These are phyloP conservation scores for Cystobasidium tubakii DNA, from an alignment of 768 basidiomycete species.

Conservation along the genomic window DNA sequence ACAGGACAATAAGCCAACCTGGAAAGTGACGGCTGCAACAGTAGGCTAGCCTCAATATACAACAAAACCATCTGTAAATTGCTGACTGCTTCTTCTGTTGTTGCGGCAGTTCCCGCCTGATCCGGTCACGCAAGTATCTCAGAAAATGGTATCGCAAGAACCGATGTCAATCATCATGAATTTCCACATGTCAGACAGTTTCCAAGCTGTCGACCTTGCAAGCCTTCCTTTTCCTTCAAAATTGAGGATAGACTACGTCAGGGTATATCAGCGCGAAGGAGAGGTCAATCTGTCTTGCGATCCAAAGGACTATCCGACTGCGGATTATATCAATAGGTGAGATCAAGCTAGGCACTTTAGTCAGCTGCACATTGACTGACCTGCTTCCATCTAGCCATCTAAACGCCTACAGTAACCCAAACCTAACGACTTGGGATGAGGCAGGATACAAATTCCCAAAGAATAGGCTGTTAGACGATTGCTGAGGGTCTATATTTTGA, in stretches of 20 bases:
- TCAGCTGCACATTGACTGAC: no score
- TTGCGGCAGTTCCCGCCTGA: constrained; percentile 58
- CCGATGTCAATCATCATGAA: constrained; percentile 52
- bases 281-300: constrained; percentile 56
- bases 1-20: constrained; percentile 60
- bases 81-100: neutral
- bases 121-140: constrained; percentile 56
- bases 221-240: constrained; percentile 65
- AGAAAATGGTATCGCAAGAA: constrained; percentile 73
- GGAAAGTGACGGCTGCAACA: constrained; percentile 63
- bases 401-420: constrained; percentile 71
- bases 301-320: constrained; percentile 55
- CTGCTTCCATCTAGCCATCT: constrained; percentile 54
- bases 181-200: constrained; percentile 38
- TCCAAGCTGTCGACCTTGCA: constrained; percentile 55
- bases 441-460: constrained; percentile 38
- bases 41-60: no score
- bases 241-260: constrained; percentile 79
- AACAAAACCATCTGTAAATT: no score
- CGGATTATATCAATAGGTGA: constrained; percentile 61
- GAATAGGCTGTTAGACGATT: constrained; percentile 38
- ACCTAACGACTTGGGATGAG: constrained; percentile 39
- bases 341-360: constrained; percentile 10
- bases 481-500: constrained; percentile 5
- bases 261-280: constrained; percentile 75